Base-by-base conservation (phyloP, 495 filamentous ascomycete genomes). In the Penicilliopsis zonata region DNA sequence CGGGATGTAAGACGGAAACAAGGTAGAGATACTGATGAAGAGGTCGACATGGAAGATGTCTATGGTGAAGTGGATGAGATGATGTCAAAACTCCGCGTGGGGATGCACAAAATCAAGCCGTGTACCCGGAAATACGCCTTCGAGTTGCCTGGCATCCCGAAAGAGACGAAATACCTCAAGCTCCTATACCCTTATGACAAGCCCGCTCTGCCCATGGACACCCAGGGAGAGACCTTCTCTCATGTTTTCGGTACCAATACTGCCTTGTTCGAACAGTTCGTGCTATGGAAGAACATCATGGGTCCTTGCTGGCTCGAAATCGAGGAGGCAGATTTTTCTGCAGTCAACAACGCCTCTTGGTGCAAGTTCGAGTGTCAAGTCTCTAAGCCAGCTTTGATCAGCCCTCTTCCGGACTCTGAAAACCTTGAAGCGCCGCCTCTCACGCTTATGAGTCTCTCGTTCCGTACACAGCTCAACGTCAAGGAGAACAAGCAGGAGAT, bases 401-500 rank as follows among this genome's bases (percentile, higher is more conserved):
- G 67, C 2, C 56, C 72, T 1, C 48, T 92, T 13, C 71, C 69
- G 25, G 83, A 94, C 42, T 68, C 74, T 4, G 87, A 94, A 33
- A 80, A 70, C 40, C 40, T 80, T 26, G 84, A 94, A 13, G 68
- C 77, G 1, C 90, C 90, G 10, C 84, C 86, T 19, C 59, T 98
- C 38, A 96, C 88, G 0, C 59, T 98, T 7, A 94, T 96, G 85
- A 94, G 85, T 61, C 59, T 98, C 41, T 77, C 86, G 5, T 65
- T 98, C 56, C 74, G 90, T 28, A 95, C 87, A 2, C 70, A 72
- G 16, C 76, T 94, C 51, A 95, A 95, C 47, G 70, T 74, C 23
- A 94, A 88, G 48, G 85, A 84, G 36, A 98, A 96, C 55, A 96
- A 88, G 58, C 86, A 94, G 43, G 90, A 98, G 55, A 90, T 98